phyloP scores from a whole-genome alignment of 805 yeast genomes.

The Myxozyma nipponensis region DNA sequence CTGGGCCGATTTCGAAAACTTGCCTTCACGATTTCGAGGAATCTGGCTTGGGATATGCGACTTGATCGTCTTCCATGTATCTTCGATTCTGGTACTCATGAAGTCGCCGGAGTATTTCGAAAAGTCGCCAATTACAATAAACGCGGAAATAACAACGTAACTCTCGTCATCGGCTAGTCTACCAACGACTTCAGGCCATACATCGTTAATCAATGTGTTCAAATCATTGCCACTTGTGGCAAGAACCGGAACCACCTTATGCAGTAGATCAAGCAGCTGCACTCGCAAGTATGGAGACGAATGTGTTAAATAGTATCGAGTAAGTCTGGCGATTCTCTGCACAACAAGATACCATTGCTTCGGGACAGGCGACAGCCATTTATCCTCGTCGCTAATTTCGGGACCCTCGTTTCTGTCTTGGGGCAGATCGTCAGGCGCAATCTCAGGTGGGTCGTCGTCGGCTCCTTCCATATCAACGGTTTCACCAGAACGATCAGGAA shows the following conservation, averaged over 20 bases:
- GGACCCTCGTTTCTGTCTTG: constrained; percentile 1
- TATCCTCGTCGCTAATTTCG: constrained; percentile 37
- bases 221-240: constrained; percentile 47
- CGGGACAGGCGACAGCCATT: constrained; percentile 71
- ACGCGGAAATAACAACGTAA: constrained; percentile 34
- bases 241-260: constrained; percentile 48
- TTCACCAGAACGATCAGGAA: constrained; percentile 10
- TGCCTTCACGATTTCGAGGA: constrained; percentile 24
- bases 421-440: constrained; percentile 4
- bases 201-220: constrained; percentile 49
- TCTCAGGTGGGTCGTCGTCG: constrained; percentile 36
- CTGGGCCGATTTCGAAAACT: constrained; percentile 19
- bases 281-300: constrained; percentile 54
- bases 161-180: constrained; percentile 36
- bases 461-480: constrained; percentile 34
- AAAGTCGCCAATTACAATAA: constrained; percentile 33
- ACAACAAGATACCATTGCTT: constrained; percentile 54
- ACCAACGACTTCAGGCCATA: constrained; percentile 48
- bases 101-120: constrained; percentile 36
- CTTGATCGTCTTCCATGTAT: constrained; percentile 12
- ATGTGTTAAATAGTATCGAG: constrained; percentile 67
- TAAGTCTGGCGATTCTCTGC: constrained; percentile 61
- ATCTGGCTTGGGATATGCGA: constrained; percentile 11
- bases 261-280: constrained; percentile 52
- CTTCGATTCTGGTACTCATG: constrained; percentile 35